Base-by-base conservation (phyloP, 371 early-diverging fungal genomes). In the Phascolomyces articulosus region DNA sequence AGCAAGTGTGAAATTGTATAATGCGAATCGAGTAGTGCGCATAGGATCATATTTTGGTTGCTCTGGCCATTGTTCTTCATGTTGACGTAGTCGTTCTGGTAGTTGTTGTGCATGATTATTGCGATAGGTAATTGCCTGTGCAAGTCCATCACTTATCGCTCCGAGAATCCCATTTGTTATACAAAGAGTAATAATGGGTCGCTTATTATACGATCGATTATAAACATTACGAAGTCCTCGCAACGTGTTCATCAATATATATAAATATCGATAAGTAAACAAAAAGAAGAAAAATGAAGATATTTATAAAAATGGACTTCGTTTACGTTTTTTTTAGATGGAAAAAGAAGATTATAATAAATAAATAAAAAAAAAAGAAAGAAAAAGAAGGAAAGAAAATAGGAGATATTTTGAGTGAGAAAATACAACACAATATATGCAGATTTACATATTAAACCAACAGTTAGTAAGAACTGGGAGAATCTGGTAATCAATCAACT, bases 1-100 rank as follows among this genome's bases (percentile, higher is more conserved):
- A 1, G 93, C 94, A 13, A 91, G 85, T 34, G 86, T 69, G 31
- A 90, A 83, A 60, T 91, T 92, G 72, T 91, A 94, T 2, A 82
- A 51, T 55, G 90, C 87, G 73, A 93, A 91, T 15, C 88, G 84
- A n/a, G 70, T 18, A 0, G 77, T 80, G 9, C 83, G 72, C 16
- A 44, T 28, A 20, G 65, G 58, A 57, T 84, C 84, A 68, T 76
- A 79, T 3, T 15, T 21, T 7, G 71, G 66, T 21, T 68, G 65
- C 60, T 40, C 53, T 18, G 62, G 70, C 63, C 64, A 68, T 20
- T 59, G 40, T 2, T 41, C 51, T 40, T 60, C 34, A 41, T 68
- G 65, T n/a, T 31, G 40, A n/a, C 54, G 23, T 29, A 65, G 31
- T 21, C 47, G 62, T 55, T 61, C 61, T 18, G 58, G 71, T 27